Base-by-base conservation (phyloP, 2,329 filamentous ascomycete genomes). In the Karstenula rhodostoma region DNA sequence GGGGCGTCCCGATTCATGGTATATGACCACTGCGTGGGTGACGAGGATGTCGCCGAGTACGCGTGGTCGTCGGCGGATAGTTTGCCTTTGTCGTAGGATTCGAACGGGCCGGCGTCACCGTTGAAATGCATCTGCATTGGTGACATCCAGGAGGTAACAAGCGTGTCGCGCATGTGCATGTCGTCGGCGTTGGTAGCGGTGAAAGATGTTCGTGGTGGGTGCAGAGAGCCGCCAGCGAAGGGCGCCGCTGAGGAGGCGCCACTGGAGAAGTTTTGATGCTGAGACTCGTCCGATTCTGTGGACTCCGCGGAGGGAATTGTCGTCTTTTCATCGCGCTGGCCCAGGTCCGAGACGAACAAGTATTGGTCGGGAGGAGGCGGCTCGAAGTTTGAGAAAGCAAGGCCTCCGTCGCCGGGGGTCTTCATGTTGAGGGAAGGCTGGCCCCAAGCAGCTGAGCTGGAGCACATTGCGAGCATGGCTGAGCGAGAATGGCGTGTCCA, bases 81-180 rank as follows among this genome's bases (percentile, higher is more conserved):
- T 23, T 48, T 58, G n/a, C 35, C 12, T n/a, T 59, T 43, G 17
- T n/a, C 37, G 17, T 40, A 9, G 7, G 59, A 58, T 5, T 22
- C 15, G 17, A 47, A 56, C 25, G 58, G 53, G 12, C 22, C 32
- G 19, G 52, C 19, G 15, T 60, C 53, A 4, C 27, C 4, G 12
- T 64, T 51, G 54, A 65, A 67, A n/a, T 12, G 37, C 29, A 58
- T 64, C 33, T 65, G 32, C 40, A 62, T 4, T 10, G 62, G 62
- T 1, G 65, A 61, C 1, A 66, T 54, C 1, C 59, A 58, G 5
- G 37, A n/a, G 17, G 13, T 6, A 40, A n/a, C 17, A 17, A 49
- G n/a, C 32, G 57, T 13, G 23, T 60, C 37, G 17, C 57, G 51
- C 9, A 17, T 10, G 3, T 47, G 32, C 7, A n/a, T 13, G 13